Evolutionary conservation across 306 rosid genomes (phyloP).

Genomic region (Fragaria ananassa): DNA sequence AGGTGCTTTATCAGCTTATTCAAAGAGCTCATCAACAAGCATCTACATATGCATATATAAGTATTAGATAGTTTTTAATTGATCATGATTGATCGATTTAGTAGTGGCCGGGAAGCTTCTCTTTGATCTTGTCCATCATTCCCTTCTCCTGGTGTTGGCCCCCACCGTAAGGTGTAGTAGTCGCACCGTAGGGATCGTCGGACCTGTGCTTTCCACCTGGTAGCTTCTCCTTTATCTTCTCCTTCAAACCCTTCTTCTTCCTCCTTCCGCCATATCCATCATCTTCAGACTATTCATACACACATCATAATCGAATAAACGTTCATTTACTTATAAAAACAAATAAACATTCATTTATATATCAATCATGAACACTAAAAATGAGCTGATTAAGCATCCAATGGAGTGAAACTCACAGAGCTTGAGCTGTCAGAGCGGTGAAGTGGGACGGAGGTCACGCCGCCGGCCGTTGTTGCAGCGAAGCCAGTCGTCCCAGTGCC

Average conservation of each 20-base stretch:
- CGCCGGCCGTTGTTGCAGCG: neutral
- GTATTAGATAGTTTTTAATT: neutral
- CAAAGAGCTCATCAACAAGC: neutral
- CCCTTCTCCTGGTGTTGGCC: constrained; percentile 20
- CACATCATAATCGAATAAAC: neutral
- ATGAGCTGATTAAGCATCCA: neutral
- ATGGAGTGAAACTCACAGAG: neutral
- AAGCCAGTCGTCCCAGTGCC: neutral
- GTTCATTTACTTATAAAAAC: neutral
- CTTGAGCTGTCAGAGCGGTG: neutral
- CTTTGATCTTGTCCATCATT: constrained; percentile 44
- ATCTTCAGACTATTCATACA: neutral
- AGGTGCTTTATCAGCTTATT: neutral
- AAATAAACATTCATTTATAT: too few relatives aligned
- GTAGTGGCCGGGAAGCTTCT: constrained; percentile 36
- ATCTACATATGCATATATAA: neutral
- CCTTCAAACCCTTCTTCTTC: constrained; percentile 1
- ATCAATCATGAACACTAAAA: neutral
- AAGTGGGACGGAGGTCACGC: neutral
- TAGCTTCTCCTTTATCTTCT: constrained; percentile 1
- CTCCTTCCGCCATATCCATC: neutral
- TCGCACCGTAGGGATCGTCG: neutral
- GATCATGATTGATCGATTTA: neutral
- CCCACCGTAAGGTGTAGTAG: neutral
- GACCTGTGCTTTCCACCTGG: constrained; percentile 14